Percentiles rank a stretch among this genome's conserved stretches.
phyloP scores from a whole-genome alignment of 2,329 filamentous ascomycete genomes.

The Xylariales sp. region DNA sequence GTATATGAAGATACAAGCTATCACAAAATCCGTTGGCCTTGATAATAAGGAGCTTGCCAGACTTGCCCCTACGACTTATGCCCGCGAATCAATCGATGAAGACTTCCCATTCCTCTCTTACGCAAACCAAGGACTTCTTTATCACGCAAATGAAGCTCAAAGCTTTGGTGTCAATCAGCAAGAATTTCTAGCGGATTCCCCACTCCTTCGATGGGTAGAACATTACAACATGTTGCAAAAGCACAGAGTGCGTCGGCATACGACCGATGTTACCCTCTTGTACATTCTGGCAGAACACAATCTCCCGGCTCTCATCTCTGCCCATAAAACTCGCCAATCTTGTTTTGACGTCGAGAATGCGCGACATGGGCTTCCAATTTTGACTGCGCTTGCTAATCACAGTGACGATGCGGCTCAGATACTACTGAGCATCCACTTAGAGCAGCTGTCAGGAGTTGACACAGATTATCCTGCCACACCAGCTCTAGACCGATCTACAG shows the following conservation, averaged over 20 bases:
- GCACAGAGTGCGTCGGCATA: slow-evolving; percentile 6
- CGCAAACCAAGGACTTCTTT: slow-evolving; percentile 4
- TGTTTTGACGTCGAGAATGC: background rate
- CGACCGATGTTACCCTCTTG: slow-evolving; percentile 4
- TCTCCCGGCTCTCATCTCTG: background rate
- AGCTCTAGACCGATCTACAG: background rate
- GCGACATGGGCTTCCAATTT: slow-evolving; percentile 2
- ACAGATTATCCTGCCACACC: background rate
- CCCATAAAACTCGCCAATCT: background rate
- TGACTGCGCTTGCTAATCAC: background rate
- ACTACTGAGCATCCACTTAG: background rate
- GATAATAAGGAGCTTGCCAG: background rate
- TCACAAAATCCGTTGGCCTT: background rate
- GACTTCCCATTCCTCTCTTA: slow-evolving; percentile 12
- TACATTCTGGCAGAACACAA: slow-evolving; percentile 12
- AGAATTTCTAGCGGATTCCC: slow-evolving; percentile 6
- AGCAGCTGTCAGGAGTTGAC: background rate
- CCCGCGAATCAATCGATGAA: background rate
- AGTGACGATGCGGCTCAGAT: background rate
- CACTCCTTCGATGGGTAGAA: slow-evolving; percentile 6
- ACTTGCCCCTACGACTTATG: background rate
- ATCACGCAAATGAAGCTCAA: slow-evolving; percentile 11
- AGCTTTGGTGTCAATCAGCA: slow-evolving; percentile 3
- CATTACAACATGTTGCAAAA: slow-evolving; percentile 9
- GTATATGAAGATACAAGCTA: background rate